Base-by-base conservation (phyloP, 2,329 filamentous ascomycete species). In the Blastomyces gilchristii region DNA sequence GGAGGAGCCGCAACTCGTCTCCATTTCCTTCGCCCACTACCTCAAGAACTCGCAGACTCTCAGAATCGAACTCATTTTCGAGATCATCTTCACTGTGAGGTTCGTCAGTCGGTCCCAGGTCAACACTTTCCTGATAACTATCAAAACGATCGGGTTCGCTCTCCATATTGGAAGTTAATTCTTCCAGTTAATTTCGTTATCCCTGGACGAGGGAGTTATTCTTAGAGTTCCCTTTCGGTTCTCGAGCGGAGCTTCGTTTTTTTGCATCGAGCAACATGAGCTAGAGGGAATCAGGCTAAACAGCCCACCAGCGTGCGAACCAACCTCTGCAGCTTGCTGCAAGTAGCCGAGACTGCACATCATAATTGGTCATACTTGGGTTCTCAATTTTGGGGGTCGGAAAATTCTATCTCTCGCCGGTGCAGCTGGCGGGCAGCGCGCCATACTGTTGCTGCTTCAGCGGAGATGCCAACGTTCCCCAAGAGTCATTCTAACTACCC, bases 1-100 rank as follows among this genome's bases (percentile, higher is more conserved):
- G 50, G 4, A 62, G 37, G 43, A 16, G 25, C 37, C 37, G 39
- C 47, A 62, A 14, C 28, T 53, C 60, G 28, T 54, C 41, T n/a
- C 45, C 49, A 14, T 62, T 25, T 16, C 53, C 39, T 34, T 45
- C 43, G 14, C 37, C 28, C 39, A 56, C 60, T 7, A 39, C 60
- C 28, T 53, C 28, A 54, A 62, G 49, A 39, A 62, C n/a, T 22
- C 60, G 49, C 37, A 53, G 37, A 16, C 49, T 54, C 22, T 62
- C 34, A 16, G 22, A 47, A 47, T 59, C 57, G 22, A 59, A 59
- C 6, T 59, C 22, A 6, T 25, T 16, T 45, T 28, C 25, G 3
- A n/a, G 22, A 12, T 49, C 57, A 22, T 59, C 41, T 28, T 59
- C 22, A 7, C 16, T 28, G 7, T 3, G 2, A 16, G 57, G 22